Base-by-base conservation (phyloP, 2,329 filamentous ascomycete species). In the Penicillium janthinellum region DNA sequence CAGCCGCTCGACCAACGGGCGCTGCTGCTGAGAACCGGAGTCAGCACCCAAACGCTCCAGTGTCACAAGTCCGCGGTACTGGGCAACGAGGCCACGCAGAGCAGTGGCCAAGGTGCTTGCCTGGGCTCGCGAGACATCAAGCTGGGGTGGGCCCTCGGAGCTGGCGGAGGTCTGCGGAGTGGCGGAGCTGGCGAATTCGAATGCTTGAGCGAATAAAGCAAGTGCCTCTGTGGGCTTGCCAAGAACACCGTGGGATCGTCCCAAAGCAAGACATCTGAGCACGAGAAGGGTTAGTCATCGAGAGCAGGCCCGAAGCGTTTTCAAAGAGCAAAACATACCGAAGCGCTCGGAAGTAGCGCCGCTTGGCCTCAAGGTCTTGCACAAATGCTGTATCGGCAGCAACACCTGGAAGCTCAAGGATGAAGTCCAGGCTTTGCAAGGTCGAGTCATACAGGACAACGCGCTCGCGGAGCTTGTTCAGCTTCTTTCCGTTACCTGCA, bases 391-490 rank as follows among this genome's bases (percentile, higher is more conserved):
- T 84, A 70, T 99, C 95, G 44, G 92, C 90, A 38, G 92, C 92
- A 17, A 97, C 90, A 75, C 95, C 95, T 2, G 92, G 90, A 14
- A 99, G 83, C 61, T 96, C 92, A 69, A 90, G 91, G 74, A 97
- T 88, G 4, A 92, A 91, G 65, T 97, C 90, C 60, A 99, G 82
- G 75, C 92, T 97, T 77, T 97, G 91, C 25, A 97, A 78, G 8
- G 90, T 96, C 25, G 92, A 91, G 73, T 97, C 92, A 73, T 97
- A 98, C 1, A 99, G 82, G 2, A 94, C 93, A 14, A 91, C 87
- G 69, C 91, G 89, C 74, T 98, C 94, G 71, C 92, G 90, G 54
- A 98, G 81, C 69, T 90, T 88, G 12, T 89, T 88, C 54, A 96
- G 81, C 73, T 91, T 92, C 63, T 88, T 88, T 20, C 90, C 89